Base-by-base conservation (phyloP, 768 basidiomycete genomes). In the Cyclocybe cylindracea region DNA sequence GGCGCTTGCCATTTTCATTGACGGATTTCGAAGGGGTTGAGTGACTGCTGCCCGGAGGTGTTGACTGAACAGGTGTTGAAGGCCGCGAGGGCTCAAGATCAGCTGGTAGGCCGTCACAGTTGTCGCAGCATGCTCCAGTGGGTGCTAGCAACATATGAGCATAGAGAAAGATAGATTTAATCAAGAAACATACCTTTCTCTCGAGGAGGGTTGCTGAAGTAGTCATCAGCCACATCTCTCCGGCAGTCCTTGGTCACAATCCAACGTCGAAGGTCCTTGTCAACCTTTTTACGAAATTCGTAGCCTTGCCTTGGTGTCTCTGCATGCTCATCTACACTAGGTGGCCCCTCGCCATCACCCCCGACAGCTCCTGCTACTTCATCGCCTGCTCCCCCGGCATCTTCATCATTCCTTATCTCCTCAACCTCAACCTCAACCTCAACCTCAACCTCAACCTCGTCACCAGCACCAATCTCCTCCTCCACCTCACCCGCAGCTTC, bases 261-360 rank as follows among this genome's bases (percentile, higher is more conserved):
- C 61, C 66, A 73, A 29, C 46, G 46, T 1, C 67, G 57, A 45
- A 74, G 41, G 7, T 46, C 50, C 2, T 58, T 55, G 32, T 75
- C 70, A 1, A 73, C 64, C 16, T 65, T 66, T 54, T 71, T 71
- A 10, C 16, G 50, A 61, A 61, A 70, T 11, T 58, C 59, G 40
- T 44, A 47, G 16, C 16, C 16, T 16, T 16, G 16, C 16, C 16
- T 16, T 1, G 16, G 16, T 1, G 16, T 16, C 16, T 16, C 16
- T 16, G 16, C 16, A 16, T 16, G 16, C 16, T 16, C 16, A 16
- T 16, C 16, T 16, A 16, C 16, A 16, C 16, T 16, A 16, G 16
- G 16, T 16, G 16, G 16, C 16, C 16, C 16, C 16, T 16, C 16
- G 16, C 16, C 16, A 16, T 16, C 16, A 16, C 16, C 16, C 16